These are phyloP conservation scores for Aspergillus vadensis DNA, from an alignment of 2,329 filamentous ascomycete genomes.

Conservation along the genomic window DNA sequence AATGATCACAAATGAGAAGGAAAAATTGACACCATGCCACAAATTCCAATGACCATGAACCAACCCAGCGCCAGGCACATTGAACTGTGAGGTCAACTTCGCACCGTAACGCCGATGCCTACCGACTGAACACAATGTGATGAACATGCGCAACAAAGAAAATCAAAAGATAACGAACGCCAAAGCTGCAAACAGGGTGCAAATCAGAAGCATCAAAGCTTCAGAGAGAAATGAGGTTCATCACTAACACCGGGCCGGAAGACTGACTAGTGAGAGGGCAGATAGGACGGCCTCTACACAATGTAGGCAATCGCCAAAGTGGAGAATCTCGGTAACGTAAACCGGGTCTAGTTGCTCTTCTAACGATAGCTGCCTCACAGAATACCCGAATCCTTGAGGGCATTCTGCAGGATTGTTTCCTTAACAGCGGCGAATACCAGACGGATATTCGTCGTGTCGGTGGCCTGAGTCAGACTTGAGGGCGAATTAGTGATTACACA, in stretches of 20 bases:
- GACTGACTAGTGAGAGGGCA: background rate
- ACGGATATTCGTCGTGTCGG: conserved; percentile 96
- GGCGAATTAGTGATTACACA: conserved; percentile 25
- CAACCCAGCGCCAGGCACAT: conserved; percentile 27
- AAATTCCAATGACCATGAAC: conserved; percentile 21
- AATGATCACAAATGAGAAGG: conserved; percentile 11
- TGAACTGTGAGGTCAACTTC: conserved; percentile 16
- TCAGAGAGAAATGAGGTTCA: background rate
- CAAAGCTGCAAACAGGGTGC: conserved; percentile 13
- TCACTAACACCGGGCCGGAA: conserved; percentile 2
- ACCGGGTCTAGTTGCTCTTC: background rate
- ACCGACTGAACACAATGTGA: conserved; percentile 19
- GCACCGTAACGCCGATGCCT: conserved; percentile 27
- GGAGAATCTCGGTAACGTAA: background rate
- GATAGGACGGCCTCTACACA: background rate
- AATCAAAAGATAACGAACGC: conserved; percentile 19
- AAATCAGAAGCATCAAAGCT: background rate
- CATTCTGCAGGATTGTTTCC: conserved; percentile 97
- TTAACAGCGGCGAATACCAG: conserved; percentile 98
- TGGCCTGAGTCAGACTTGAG: conserved; percentile 89
- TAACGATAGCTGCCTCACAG: conserved; percentile 52
- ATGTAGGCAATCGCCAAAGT: background rate
- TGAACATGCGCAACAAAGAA: conserved; percentile 19
- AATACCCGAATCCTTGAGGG: conserved; percentile 96
- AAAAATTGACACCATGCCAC: conserved; percentile 22